Evolutionary conservation across 768 basidiomycete species (phyloP), one percentile per base, ranked within the genome.

Genomic region (Neoboletus brunneissimus): DNA sequence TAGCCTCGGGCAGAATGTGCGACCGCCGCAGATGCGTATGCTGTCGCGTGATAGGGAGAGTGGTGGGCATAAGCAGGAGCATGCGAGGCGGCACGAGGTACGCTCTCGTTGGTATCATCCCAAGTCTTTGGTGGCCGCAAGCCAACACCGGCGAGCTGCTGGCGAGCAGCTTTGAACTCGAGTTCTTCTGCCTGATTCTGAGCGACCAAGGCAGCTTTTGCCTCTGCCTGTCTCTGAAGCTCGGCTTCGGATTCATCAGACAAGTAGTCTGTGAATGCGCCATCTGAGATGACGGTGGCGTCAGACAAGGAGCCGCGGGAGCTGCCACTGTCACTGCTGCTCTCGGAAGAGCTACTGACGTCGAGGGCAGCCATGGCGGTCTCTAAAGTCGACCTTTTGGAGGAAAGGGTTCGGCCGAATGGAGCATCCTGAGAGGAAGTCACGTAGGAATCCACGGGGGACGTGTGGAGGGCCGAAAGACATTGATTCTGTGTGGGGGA

Each of bases 181-280:
- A 80, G 75, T 67, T 92, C 90, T 69, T 92, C 90, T 44, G 84
- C 81, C 63, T 88, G 85, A 57, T 81, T 88, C 74, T 91, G 87
- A n/a, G 88, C 90, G 16, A 89, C 72, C 42, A 89, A 69, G 6
- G 86, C 88, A 5, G 91, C 91, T 58, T 82, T 84, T 22, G 83
- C 84, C 65, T 93, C 91, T 5, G 91, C 91, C 71, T 93, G 90
- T 56, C 89, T 79, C 72, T 94, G 91, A 53, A 94, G 72, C 68
- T 94, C 91, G 27, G 85, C 89, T 65, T 94, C 91, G n/a, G 90
- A 92, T 72, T 94, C 91, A 67, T 92, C 91, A n/a, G 90, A 92
- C 31, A 92, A 73, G 69, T 94, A 94, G 68, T 94, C 91, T 13
- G 91, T 94, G 66, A 94, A 94, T 16, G 84, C 89, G 13, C 90